Base-by-base conservation (phyloP, 192 early-diverging fungal genomes). In the Coemansia sp. region DNA sequence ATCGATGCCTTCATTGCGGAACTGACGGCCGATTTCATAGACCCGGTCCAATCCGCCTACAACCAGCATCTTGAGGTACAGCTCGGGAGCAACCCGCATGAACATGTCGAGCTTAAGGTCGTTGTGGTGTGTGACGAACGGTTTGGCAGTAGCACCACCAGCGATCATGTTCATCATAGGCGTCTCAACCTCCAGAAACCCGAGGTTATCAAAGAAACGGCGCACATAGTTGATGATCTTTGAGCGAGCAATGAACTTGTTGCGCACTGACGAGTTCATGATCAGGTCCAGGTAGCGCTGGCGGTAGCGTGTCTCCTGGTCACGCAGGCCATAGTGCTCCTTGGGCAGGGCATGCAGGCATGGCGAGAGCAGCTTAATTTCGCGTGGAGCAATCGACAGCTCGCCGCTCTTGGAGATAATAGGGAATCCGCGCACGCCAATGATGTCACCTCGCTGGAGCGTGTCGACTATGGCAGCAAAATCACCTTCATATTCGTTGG, bases 111-210 rank as follows among this genome's bases (percentile, higher is more conserved):
- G 83, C 81, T 97, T 97, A 47, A 99, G 86, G 67, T 99, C 95
- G 78, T 99, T 99, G 87, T 99, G 97, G 74, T 97, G 95, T 30
- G 97, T 99, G 59, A 95, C 78, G 74, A 99, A 99, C 18, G 97
- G 97, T 83, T 94, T 96, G 61, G 97, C 97, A n/a, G 95, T 96
- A 45, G 97, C 95, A 53, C 97, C 95, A 68, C 90, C 90, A 12
- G 91, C 89, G 81, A 97, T 94, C 89, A 91, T 89, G 85, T 95
- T 96, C 94, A 99, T 97, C 94, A 97, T 97, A 31, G 97, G 97
- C n/a, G 97, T 99, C 72, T 99, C 97, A 46, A 99, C 96, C 81
- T 99, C 96, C 49, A 99, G 82, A 82, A 99, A 99, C 37, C 90
- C 92, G 33, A 86, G 86, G 61, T 91, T 84, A 72, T 99, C 96